Base-by-base conservation (phyloP, 2,329 filamentous ascomycete genomes). In the Coniochaeta sp. region DNA sequence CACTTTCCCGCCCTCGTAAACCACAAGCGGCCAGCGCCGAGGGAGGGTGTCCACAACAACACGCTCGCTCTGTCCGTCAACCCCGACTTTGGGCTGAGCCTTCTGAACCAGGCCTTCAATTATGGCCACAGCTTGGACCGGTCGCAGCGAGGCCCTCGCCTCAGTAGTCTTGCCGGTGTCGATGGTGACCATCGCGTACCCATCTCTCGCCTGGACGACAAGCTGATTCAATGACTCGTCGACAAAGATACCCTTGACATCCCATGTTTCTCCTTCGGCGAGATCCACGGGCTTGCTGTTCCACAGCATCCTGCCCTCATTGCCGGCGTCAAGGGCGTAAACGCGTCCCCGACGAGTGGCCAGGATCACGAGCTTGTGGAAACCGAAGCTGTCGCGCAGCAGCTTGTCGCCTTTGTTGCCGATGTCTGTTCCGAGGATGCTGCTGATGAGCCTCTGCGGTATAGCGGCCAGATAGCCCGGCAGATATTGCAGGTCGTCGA, bases 301-400 rank as follows among this genome's bases (percentile, higher is more conserved):
- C 95, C 95, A 98, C 19, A 90, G 74, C 10, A 96, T 78, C 38
- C 81, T 81, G 4, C 92, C 92, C 14, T 88, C 81, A 61, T 87
- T 87, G 26, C 87, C 90, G 36, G 88, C 85, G 72, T 96, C 88
- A 22, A 99, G 77, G 3, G 88, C 91, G 65, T 93, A 89, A 19
- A 98, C 76, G 64, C 89, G 87, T 16, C 93, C 93, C 60, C 86
- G 87, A 59, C 85, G 81, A 1, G 93, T 96, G 6, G 89, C 92
- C 57, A 96, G 78, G 60, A 97, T 79, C 6, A 93, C 83, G 34
- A 93, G 77, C 74, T 96, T 96, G 72, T 90, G 88, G 74, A 97
- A 93, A 4, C 93, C 93, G 72, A 98, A 98, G 42, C 81, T 85
- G 67, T 95, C 89, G 17, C 86, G 81, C 19, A 78, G 75, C n/a